Evolutionary conservation across 2,329 filamentous ascomycete genomes (phyloP).

Genomic region (Verticillium dahliae): DNA sequence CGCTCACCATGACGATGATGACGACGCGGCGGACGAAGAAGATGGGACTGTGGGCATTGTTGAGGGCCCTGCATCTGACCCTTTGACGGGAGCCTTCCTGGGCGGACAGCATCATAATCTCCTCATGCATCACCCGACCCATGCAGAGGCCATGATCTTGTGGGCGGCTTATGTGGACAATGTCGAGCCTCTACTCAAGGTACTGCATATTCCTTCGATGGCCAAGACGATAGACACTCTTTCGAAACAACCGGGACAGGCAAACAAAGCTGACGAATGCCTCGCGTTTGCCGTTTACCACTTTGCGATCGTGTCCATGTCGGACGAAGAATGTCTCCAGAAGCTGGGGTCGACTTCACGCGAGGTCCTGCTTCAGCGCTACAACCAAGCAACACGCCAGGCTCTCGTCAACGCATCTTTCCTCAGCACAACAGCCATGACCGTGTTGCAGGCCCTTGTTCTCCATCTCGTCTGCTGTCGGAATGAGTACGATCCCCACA

Average conservation of each 20-base stretch:
- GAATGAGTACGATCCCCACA: conserved; percentile 34
- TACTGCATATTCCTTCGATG: conserved; percentile 17
- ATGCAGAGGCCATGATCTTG: conserved; percentile 13
- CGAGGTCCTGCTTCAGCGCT: conserved; percentile 24
- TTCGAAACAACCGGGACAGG: conserved; percentile 10
- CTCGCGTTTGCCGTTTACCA: conserved; percentile 36
- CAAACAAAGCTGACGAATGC: conserved; percentile 24
- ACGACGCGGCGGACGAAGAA: not conserved
- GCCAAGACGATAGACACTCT: conserved; percentile 11
- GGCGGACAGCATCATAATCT: conserved; percentile 7
- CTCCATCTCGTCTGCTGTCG: conserved; percentile 36
- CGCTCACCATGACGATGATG: conserved; percentile 10
- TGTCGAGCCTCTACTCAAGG: conserved; percentile 17
- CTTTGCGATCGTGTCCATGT: conserved; percentile 31
- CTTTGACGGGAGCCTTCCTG: conserved; percentile 10
- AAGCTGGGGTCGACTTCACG: conserved; percentile 28
- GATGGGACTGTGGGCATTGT: not conserved
- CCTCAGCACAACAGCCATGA: conserved; percentile 42
- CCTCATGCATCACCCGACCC: conserved; percentile 13
- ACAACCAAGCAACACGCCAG: conserved; percentile 34
- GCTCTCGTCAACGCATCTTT: conserved; percentile 44
- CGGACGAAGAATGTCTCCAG: conserved; percentile 29
- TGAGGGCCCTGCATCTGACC: conserved; percentile 10
- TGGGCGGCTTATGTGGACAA: conserved; percentile 18
- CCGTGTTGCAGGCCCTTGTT: conserved; percentile 46